phyloP scores from a whole-genome alignment of 176 grass and related monocot genomes.

The Thinopyrum elongatum region DNA sequence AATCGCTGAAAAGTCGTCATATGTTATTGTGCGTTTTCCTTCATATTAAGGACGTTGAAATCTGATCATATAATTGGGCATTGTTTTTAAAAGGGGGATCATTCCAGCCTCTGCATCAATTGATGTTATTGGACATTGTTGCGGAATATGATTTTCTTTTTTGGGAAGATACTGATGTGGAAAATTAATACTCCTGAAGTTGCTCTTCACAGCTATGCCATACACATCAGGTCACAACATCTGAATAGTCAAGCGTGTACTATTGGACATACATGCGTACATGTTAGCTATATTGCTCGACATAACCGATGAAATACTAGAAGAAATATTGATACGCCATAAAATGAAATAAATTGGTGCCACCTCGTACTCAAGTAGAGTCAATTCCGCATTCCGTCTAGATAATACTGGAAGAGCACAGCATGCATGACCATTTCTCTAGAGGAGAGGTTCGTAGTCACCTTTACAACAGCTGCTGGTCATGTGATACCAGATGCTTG shows the following conservation, averaged over 20 bases:
- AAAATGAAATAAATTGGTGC: too few relatives aligned
- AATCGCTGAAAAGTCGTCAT: background rate
- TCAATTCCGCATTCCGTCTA: background rate
- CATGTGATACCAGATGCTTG: conserved; percentile 72
- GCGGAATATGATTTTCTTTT: background rate
- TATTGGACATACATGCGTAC: too few relatives aligned
- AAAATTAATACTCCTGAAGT: background rate
- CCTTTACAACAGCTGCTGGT: conserved; percentile 28
- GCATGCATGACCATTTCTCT: background rate
- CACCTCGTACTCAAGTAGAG: too few relatives aligned
- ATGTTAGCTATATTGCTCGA: too few relatives aligned
- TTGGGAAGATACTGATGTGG: background rate
- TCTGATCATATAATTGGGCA: background rate
- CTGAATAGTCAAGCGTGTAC: too few relatives aligned
- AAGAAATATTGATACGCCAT: too few relatives aligned
- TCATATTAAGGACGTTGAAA: background rate
- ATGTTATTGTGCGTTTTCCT: background rate
- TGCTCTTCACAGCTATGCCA: too few relatives aligned
- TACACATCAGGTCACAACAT: too few relatives aligned
- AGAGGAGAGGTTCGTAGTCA: background rate
- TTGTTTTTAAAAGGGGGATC: background rate
- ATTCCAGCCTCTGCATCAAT: background rate
- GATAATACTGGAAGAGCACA: background rate
- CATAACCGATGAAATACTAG: too few relatives aligned
- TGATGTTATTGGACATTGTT: background rate